Conservation (phyloP, 1,284 basidiomycete species). For the Melampsora americana region DNA sequence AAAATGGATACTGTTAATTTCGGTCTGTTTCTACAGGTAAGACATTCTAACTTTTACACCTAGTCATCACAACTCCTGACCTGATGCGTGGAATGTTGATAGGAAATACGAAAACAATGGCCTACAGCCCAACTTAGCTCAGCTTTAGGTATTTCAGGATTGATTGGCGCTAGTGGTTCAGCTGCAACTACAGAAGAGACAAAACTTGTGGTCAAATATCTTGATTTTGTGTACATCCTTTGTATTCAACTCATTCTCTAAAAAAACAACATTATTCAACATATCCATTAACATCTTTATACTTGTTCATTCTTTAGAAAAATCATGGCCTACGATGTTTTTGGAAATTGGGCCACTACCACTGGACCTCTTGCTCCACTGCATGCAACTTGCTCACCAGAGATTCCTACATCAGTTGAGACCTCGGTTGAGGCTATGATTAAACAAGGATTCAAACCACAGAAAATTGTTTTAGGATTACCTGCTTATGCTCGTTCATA, state of each 20-base stretch:
- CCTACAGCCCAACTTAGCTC: conserved; percentile 13
- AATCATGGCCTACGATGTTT: conserved; percentile 40
- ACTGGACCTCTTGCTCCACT: conserved; percentile 29
- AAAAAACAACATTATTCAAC: too few species aligned
- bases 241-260: neutral
- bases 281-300: too few species aligned
- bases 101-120: conserved; percentile 39
- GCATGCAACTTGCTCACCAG: conserved; percentile 9
- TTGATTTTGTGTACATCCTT: conserved; percentile 21
- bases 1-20: conserved; percentile 24
- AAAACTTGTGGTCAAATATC: neutral
- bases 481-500: conserved; percentile 33
- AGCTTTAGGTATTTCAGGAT: conserved; percentile 6
- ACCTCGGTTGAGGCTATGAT: conserved; percentile 1
- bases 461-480: conserved; percentile 23
- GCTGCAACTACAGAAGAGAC: conserved; percentile 12
- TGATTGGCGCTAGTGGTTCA: conserved; percentile 14
- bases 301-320: neutral
- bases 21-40: conserved; percentile 23
- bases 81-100: neutral
- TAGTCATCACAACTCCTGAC: neutral
- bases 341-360: conserved; percentile 24
- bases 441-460: conserved; percentile 26
- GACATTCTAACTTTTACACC: neutral
- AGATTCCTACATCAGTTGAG: neutral